These are phyloP conservation scores for Fomitiporia mediterranea DNA, from an alignment of 1,284 basidiomycete species.

Conservation along the genomic window DNA sequence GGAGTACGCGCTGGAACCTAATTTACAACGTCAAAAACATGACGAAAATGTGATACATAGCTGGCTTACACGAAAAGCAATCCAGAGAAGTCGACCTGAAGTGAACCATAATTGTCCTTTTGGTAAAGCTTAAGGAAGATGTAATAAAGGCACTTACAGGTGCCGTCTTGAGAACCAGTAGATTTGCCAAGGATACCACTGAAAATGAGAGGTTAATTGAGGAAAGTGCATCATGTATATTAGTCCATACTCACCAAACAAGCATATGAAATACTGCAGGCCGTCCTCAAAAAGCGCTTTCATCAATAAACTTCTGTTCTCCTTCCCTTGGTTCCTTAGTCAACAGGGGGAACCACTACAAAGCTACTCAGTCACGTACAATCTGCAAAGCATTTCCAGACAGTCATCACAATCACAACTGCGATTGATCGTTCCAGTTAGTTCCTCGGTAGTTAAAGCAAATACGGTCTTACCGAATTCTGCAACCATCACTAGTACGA, in stretches of 20 bases:
- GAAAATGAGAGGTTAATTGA: neutral
- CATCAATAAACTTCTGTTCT: neutral
- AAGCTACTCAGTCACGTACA: neutral
- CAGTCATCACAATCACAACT: conserved; percentile 7
- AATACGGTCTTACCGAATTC: neutral
- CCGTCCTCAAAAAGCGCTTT: conserved; percentile 8
- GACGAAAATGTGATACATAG: neutral
- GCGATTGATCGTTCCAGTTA: neutral
- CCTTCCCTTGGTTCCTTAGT: conserved; percentile 2
- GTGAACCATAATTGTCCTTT: neutral
- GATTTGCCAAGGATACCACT: conserved; percentile 12
- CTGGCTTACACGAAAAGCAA: conserved; percentile 1
- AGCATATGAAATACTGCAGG: conserved; percentile 7
- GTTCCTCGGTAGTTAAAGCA: too few relatives aligned
- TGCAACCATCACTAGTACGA: conserved; percentile 4
- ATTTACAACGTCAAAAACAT: neutral
- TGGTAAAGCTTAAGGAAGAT: neutral
- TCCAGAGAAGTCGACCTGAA: conserved; percentile 2
- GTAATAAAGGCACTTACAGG: neutral
- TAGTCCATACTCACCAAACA: neutral
- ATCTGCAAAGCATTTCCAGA: conserved; percentile 1
- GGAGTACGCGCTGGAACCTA: conserved; percentile 6
- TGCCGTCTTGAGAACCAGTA: conserved; percentile 2
- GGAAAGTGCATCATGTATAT: neutral
- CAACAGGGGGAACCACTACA: neutral